phyloP scores from a whole-genome alignment of 225 moss, liverwort and hornwort species.

The Antitrichia curtipendula region DNA sequence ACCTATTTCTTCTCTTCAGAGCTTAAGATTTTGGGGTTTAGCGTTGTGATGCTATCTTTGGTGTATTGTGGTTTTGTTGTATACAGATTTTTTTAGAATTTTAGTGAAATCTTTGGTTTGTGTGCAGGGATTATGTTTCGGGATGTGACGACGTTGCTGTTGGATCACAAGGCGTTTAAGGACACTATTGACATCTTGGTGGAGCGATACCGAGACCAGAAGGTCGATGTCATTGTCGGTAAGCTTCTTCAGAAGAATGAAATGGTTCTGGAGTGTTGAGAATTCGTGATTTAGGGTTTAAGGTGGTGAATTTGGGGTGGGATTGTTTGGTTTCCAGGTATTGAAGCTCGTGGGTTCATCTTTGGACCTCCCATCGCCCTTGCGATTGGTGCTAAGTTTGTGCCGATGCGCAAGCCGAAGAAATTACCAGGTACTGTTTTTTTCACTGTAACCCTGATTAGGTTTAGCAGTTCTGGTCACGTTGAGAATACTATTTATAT shows the following conservation, averaged over 20 bases:
- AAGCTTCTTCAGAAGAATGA: background rate
- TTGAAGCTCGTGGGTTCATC: constrained; percentile 97
- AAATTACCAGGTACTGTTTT: constrained; percentile 65
- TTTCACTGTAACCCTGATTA: background rate
- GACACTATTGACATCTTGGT: constrained; percentile 83
- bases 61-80: background rate
- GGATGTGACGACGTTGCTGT: constrained; percentile 83
- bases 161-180: constrained; percentile 82
- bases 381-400: constrained; percentile 92
- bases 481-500: background rate
- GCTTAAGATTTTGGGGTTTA: background rate
- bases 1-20: background rate
- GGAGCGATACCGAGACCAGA: constrained; percentile 72
- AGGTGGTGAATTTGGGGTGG: background rate
- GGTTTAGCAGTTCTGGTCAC: background rate
- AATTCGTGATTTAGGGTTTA: background rate
- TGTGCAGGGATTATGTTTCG: constrained; percentile 60
- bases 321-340: constrained; percentile 21
- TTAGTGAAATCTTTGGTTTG: background rate
- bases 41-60: background rate
- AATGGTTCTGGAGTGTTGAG: background rate
- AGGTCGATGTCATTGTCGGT: constrained; percentile 79
- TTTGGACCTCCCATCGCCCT: constrained; percentile 94
- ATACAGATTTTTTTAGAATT: no score
- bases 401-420: constrained; percentile 83